Evolutionary conservation across 805 yeast genomes (phyloP), one percentile per base, ranked within the genome.

Genomic region (Wickerhamomyces strasburgensis): DNA sequence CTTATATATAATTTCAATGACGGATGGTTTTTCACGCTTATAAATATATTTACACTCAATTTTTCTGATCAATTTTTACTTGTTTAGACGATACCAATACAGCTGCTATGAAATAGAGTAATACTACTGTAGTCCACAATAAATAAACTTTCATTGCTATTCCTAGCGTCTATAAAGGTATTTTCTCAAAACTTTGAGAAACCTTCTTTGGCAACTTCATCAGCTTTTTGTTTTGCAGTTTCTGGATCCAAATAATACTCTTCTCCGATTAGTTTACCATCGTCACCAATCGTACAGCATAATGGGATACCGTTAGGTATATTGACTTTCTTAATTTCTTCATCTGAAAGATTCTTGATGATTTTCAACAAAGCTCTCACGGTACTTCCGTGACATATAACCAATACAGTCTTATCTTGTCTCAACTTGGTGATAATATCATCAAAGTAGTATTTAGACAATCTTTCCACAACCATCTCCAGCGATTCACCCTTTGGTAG

Each of bases 281-380:
- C 51, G 33, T 68, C 73, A 50, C 77, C 78, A 49, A 83, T 62
- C 50, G 78, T 80, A 47, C 83, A 65, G 34, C 78, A 80, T 60
- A 84, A 67, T 31, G 95, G 95, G 35, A 84, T 82, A 39, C 88
- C 93, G 54, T 87, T 84, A 19, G 94, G 93, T 38, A 84, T 81
- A 64, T 84, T 84, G 46, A 84, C 71, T 33, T 76, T 73, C 39
- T 84, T 81, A 48, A 84, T 84, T 33, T 75, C 83, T 4, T 70
- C 75, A 52, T 81, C 87, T 34, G 78, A 68, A 28, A 84, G 73
- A 14, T 66, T 65, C 61, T 80, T 83, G 47, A 84, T 57, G 49
- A 79, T 70, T 60, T 84, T 84, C 48, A 83, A 70, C 40, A 84
- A 64, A 7, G 88, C 84, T 56, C 95, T 70, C 42, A 83, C 83